A percentile compares a stretch with the other conserved stretches of the same genome.
Evolutionary conservation across 2,329 filamentous ascomycete species (phyloP).

Genomic region (Sclerotinia minor): DNA sequence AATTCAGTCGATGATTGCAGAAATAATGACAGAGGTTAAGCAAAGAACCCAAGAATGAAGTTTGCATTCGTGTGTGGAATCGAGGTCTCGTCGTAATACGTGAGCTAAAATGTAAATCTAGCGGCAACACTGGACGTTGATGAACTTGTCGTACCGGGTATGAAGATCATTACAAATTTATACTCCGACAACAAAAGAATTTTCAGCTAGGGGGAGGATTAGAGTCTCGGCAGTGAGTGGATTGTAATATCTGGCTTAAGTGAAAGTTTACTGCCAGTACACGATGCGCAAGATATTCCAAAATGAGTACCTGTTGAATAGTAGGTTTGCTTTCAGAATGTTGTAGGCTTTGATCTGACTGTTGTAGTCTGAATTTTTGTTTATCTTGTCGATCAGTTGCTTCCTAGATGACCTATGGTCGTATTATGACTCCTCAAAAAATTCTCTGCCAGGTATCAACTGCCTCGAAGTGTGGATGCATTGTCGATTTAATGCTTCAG

Average conservation of each 20-base stretch:
- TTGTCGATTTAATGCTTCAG: not conserved
- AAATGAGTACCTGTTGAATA: not conserved
- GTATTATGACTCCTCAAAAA: not conserved
- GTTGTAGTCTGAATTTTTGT: not conserved
- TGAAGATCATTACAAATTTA: not conserved
- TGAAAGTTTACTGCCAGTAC: not conserved
- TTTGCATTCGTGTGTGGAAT: not conserved
- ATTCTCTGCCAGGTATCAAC: not conserved
- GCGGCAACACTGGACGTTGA: not conserved
- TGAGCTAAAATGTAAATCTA: not conserved
- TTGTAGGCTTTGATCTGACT: conserved; percentile 4
- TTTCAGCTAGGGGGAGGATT: not conserved
- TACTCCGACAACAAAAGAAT: not conserved
- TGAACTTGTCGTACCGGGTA: not conserved
- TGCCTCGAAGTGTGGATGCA: not conserved
- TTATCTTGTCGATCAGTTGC: too few species aligned
- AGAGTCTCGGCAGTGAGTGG: not conserved
- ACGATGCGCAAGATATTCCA: not conserved
- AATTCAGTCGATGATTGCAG: not conserved
- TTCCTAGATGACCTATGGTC: not conserved
- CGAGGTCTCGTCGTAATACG: not conserved
- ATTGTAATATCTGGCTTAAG: not conserved
- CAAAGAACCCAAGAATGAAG: not conserved
- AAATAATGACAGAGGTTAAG: not conserved
- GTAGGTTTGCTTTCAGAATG: not conserved